Percentiles rank a stretch among this genome's conserved stretches.
phyloP scores from a whole-genome alignment of 306 rosid genomes.

The Prosopis cineraria region DNA sequence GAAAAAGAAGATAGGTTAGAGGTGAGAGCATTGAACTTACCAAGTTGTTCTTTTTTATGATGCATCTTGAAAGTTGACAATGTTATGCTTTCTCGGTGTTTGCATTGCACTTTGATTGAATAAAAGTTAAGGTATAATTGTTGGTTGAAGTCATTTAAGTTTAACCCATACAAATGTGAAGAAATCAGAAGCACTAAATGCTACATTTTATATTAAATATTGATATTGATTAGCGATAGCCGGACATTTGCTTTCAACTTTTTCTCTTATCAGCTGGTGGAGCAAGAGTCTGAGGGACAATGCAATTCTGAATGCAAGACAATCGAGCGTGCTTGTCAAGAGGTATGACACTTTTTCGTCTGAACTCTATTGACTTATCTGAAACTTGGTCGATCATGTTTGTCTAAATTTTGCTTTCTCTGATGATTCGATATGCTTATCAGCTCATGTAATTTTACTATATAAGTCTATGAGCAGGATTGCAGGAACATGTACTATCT shows the following conservation, averaged over 20 bases:
- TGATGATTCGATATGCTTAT: neutral
- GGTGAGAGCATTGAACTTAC: slow-evolving; percentile 47
- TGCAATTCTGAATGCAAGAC: slow-evolving; percentile 98
- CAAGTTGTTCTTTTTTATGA: too few species aligned
- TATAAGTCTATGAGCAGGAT: too few species aligned
- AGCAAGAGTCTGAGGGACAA: slow-evolving; percentile 92
- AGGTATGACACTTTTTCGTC: slow-evolving; percentile 50
- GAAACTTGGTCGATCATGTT: neutral
- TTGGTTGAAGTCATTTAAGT: too few species aligned
- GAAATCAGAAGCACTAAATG: too few species aligned
- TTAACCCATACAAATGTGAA: too few species aligned
- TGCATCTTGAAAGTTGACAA: too few species aligned
- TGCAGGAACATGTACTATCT: neutral
- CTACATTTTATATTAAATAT: too few species aligned
- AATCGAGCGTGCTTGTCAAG: slow-evolving; percentile 87
- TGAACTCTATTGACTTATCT: neutral
- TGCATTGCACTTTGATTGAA: too few species aligned
- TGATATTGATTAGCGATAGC: too few species aligned
- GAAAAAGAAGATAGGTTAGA: slow-evolving; percentile 71
- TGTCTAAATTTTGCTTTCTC: neutral
- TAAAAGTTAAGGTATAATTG: too few species aligned
- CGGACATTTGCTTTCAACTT: too few species aligned
- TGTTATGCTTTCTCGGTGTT: neutral
- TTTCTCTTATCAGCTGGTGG: slow-evolving; percentile 64
- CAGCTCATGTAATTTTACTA: slow-evolving; percentile 6